phyloP scores from a whole-genome alignment of 805 yeast genomes.

The Hanseniaspora meyeri region DNA sequence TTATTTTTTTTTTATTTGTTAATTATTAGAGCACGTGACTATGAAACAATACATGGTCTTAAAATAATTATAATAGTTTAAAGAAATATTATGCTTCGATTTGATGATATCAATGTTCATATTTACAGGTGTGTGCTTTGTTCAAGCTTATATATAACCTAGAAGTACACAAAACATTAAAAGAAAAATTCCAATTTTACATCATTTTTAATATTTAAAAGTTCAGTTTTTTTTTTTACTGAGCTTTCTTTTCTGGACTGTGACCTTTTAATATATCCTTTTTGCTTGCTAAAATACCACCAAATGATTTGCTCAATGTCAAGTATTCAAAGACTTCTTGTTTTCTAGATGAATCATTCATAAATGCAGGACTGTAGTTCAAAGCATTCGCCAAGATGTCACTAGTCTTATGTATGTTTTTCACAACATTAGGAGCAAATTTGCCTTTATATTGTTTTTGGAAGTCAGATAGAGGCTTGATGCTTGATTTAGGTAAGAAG shows the following conservation, averaged over 20 bases:
- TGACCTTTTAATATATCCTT: slow-evolving; percentile 4
- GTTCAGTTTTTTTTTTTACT: neutral
- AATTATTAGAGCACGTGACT: neutral
- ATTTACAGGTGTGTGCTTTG: neutral
- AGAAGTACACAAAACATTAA: neutral
- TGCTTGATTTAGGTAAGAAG: neutral
- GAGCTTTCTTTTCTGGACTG: neutral
- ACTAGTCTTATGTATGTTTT: slow-evolving; percentile 7
- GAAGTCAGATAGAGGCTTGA: neutral
- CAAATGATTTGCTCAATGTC: slow-evolving; percentile 1
- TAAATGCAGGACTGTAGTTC: slow-evolving; percentile 12
- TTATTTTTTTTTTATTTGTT: neutral
- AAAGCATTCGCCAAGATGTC: neutral
- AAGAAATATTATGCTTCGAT: neutral
- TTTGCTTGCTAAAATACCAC: slow-evolving; percentile 5
- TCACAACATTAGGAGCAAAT: slow-evolving; percentile 12
- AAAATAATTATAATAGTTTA: no score
- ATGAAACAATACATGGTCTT: no score
- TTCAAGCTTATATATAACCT: neutral
- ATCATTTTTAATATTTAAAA: no score
- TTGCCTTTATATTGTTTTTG: slow-evolving; percentile 6
- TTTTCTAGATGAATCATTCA: slow-evolving; percentile 5
- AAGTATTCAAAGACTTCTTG: slow-evolving; percentile 10
- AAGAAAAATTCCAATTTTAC: no score
- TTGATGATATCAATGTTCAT: neutral